Evolutionary conservation across 108 stramenopile genomes (phyloP), one percentile per base, ranked within the genome.

Genomic region (Discostella pseudostelligera): DNA sequence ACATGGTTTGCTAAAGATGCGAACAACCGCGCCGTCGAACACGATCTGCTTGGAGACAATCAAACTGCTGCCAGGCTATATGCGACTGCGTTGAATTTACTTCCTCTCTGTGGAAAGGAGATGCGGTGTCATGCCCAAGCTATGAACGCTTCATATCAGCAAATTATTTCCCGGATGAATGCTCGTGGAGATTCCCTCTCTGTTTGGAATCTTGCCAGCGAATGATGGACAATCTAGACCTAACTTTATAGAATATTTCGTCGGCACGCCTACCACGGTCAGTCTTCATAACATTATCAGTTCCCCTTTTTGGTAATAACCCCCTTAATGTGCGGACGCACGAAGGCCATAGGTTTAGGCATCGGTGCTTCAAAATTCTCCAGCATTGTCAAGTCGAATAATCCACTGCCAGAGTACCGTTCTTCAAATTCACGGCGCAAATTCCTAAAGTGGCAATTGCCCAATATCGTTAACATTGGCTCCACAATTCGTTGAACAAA

Each of bases 361-460:
- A 68, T 17, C 0, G 74, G 67, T 0, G 74, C 74, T 16, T 68
- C 39, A 44, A 76, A 76, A 21, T 68, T 55, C 0, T 44, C 19
- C 32, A 73, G 42, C 19, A 63, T 13, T 42, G 47, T 54, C 7
- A 68, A 68, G 4, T 55, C 61, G 43, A 67, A 45, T 14, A 60
- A 61, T 9, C 40, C 32, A 42, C 35, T 58, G 22, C 57, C 56
- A 32, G 32, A 3, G 32, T 32, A 32, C 5, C 32, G 32, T 5
- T 32, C 32, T 32, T 32, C 32, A 25, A 83, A 28, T 0, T 48
- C 66, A 3, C 50, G 14, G 26, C 28, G 21, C 56, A 75, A 36
- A 54, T 73, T 24, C 37, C 47, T 22, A 37, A 79, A 81, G 50
- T 70, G 53, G 68, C 83, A 84, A 75, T 81, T 79, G 2, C 67